These are phyloP conservation scores for Pneumocystis carinii DNA, from an alignment of 1,139 yeast species.

Conservation along the genomic window DNA sequence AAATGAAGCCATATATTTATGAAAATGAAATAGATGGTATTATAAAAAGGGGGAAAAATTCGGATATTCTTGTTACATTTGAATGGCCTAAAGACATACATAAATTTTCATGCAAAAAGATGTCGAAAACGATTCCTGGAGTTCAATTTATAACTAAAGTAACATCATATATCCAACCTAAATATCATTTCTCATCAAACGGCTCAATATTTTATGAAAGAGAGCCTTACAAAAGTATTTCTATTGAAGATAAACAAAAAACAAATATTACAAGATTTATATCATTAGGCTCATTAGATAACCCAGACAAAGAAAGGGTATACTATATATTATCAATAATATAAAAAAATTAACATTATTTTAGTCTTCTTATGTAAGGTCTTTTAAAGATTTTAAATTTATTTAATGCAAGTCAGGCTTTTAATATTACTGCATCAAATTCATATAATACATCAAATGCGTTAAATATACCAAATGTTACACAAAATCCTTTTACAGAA, in stretches of 20 bases:
- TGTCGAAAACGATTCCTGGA: slow-evolving; percentile 13
- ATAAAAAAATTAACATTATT: background rate
- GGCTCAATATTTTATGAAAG: slow-evolving; percentile 36
- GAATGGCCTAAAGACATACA: slow-evolving; percentile 48
- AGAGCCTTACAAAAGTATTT: slow-evolving; percentile 43
- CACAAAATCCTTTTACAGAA: background rate
- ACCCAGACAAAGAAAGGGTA: slow-evolving; percentile 25
- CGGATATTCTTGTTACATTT: slow-evolving; percentile 45
- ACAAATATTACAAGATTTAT: slow-evolving; percentile 40
- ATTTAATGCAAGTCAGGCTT: background rate
- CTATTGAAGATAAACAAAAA: slow-evolving; percentile 7
- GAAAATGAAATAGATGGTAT: background rate
- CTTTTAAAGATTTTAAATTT: background rate
- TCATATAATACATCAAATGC: background rate
- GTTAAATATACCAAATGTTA: background rate
- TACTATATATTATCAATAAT: background rate
- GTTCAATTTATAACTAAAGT: slow-evolving; percentile 32
- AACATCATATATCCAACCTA: slow-evolving; percentile 35
- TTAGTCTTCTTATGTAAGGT: background rate
- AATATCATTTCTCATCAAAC: slow-evolving; percentile 52
- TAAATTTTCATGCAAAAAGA: slow-evolving; percentile 21
- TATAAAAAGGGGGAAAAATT: background rate
- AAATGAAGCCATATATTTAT: background rate
- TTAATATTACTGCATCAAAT: background rate
- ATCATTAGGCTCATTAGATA: slow-evolving; percentile 45